Percentiles rank a stretch among this genome's conserved stretches.
Conservation (phyloP, 306 rosid genomes). For the Begonia peltatifolia region DNA sequence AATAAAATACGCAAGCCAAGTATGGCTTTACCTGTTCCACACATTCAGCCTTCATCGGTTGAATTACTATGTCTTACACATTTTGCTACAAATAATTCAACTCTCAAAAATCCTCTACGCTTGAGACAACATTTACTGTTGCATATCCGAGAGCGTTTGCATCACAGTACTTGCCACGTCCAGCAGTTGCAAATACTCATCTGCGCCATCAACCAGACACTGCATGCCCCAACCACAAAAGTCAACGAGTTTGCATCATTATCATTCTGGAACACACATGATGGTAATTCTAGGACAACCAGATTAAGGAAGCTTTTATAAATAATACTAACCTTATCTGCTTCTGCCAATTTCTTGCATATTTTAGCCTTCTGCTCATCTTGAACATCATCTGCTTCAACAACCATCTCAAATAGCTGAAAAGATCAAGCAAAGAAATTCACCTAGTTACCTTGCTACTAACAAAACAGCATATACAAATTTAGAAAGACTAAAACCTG, state of each 20-base stretch:
- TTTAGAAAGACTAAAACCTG: slow-evolving; percentile 32
- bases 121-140: slow-evolving; percentile 27
- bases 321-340: slow-evolving; percentile 54
- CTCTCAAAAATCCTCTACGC: slow-evolving; percentile 12
- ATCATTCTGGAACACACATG: no score
- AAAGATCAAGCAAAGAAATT: background rate
- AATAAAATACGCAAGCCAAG: background rate
- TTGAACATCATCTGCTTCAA: slow-evolving; percentile 54
- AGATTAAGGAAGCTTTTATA: background rate
- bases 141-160: slow-evolving; percentile 54
- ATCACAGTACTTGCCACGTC: slow-evolving; percentile 59
- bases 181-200: slow-evolving; percentile 84
- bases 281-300: background rate
- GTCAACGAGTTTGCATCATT: no score
- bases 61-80: no score
- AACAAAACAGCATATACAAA: background rate
- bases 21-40: background rate
- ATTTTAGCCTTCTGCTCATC: slow-evolving; percentile 91
- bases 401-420: slow-evolving; percentile 64
- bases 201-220: slow-evolving; percentile 83
- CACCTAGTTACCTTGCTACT: background rate
- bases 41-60: background rate
- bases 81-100: no score
- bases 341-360: slow-evolving; percentile 74
- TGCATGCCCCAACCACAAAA: slow-evolving; percentile 21